phyloP scores from a whole-genome alignment of 2,329 filamentous ascomycete genomes.

The Pseudonectria buxi region DNA sequence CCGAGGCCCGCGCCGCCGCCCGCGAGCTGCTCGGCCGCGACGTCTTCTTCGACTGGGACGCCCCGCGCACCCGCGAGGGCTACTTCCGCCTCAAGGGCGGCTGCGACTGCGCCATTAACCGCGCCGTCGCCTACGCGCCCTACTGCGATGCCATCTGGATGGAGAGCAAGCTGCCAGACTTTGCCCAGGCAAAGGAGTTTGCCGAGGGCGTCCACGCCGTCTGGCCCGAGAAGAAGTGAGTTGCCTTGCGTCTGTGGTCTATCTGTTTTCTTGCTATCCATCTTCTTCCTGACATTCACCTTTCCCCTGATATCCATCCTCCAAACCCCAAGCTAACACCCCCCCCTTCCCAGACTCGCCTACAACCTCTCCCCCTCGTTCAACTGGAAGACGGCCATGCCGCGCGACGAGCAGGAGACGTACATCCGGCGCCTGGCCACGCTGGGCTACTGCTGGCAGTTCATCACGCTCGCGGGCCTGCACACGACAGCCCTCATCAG shows the following conservation, averaged over 20 bases:
- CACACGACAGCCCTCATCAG: slow-evolving; percentile 93
- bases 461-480: slow-evolving; percentile 96
- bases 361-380: slow-evolving; percentile 99
- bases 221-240: slow-evolving; percentile 93
- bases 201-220: slow-evolving; percentile 88
- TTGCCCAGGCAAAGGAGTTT: slow-evolving; percentile 83
- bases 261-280: too few relatives aligned
- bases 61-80: slow-evolving; percentile 86
- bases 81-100: slow-evolving; percentile 92
- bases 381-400: slow-evolving; percentile 99
- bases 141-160: slow-evolving; percentile 98
- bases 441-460: slow-evolving; percentile 98
- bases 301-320: slow-evolving; percentile 2
- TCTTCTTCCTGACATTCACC: too few relatives aligned
- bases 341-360: slow-evolving; percentile 58
- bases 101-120: slow-evolving; percentile 83
- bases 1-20: slow-evolving; percentile 74
- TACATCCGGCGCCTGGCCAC: slow-evolving; percentile 84
- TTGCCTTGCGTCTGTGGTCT: too few relatives aligned
- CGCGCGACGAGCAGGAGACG: slow-evolving; percentile 85
- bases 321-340: slow-evolving; percentile 9
- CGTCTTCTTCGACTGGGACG: slow-evolving; percentile 91
- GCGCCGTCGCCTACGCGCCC: slow-evolving; percentile 84
- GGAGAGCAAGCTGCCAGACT: slow-evolving; percentile 97
- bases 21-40: slow-evolving; percentile 70